Evolutionary conservation across 2,329 filamentous ascomycete genomes (phyloP).

Genomic region (Cercospora canescens): DNA sequence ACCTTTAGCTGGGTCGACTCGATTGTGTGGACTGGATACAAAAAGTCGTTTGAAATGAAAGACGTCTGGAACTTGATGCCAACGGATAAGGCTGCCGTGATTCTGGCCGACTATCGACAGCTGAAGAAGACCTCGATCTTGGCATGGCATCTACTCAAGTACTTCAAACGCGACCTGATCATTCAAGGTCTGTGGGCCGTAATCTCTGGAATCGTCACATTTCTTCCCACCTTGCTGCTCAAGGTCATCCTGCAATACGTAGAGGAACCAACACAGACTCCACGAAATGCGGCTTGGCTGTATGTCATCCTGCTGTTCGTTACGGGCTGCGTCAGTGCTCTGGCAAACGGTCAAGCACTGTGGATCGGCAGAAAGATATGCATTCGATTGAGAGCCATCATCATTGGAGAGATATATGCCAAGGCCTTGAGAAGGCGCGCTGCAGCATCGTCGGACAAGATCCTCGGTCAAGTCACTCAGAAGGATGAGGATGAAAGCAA

Average conservation of each 20-base stretch:
- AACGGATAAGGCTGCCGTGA: conserved; percentile 79
- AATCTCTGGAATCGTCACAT: conserved; percentile 79
- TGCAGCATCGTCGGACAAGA: conserved; percentile 70
- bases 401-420: conserved; percentile 95
- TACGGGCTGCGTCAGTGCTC: conserved; percentile 76
- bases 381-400: conserved; percentile 87
- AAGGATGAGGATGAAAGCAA: conserved; percentile 46
- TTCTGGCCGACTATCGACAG: conserved; percentile 81
- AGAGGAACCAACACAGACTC: conserved; percentile 74
- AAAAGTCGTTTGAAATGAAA: conserved; percentile 74
- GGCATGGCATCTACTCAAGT: conserved; percentile 76
- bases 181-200: conserved; percentile 79
- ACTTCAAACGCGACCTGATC: conserved; percentile 76
- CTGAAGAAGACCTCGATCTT: conserved; percentile 79
- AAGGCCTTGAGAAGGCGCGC: conserved; percentile 92
- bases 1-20: conserved; percentile 91
- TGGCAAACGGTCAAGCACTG: conserved; percentile 81
- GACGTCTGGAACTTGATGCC: conserved; percentile 91
- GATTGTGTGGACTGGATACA: conserved; percentile 87
- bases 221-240: conserved; percentile 85
- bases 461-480: conserved; percentile 57
- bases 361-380: conserved; percentile 95
- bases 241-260: conserved; percentile 92
- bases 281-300: conserved; percentile 89
- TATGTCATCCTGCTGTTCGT: conserved; percentile 89